Conservation (phyloP, 371 early-diverging fungal genomes). For the Mucor piriformis region DNA sequence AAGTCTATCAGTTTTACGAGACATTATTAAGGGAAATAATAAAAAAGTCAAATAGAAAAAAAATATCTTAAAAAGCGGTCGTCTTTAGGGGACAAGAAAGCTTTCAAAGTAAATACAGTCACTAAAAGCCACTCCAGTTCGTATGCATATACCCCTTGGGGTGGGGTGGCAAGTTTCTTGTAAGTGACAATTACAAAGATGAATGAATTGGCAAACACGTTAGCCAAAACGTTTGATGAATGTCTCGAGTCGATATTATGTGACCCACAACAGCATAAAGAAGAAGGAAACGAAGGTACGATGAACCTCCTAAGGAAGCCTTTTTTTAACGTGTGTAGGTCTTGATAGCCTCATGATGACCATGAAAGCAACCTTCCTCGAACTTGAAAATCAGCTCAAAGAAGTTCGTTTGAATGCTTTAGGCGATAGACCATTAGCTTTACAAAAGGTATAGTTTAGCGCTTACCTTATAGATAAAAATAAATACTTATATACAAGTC, state of each 20-base stretch:
- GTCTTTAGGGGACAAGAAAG: constrained; percentile 5
- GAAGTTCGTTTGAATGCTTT: constrained; percentile 35
- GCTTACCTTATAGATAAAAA: too few relatives aligned
- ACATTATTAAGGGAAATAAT: constrained; percentile 12
- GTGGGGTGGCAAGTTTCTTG: background rate
- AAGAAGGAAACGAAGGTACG: constrained; percentile 14
- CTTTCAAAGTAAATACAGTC: constrained; percentile 5
- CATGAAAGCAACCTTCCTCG: constrained; percentile 27
- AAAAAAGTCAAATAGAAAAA: constrained; percentile 11
- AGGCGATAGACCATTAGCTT: constrained; percentile 26
- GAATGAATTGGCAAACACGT: constrained; percentile 14
- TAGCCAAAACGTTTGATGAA: constrained; percentile 33
- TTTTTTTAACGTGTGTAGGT: background rate
- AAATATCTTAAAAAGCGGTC: constrained; percentile 7
- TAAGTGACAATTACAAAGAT: background rate
- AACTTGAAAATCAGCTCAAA: constrained; percentile 32
- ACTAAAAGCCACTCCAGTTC: constrained; percentile 24
- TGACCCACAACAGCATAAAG: constrained; percentile 27
- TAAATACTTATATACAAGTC: background rate
- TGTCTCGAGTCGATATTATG: constrained; percentile 36
- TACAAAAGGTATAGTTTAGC: constrained; percentile 31
- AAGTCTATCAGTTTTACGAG: constrained; percentile 34
- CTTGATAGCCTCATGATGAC: constrained; percentile 14
- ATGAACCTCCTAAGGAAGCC: background rate
- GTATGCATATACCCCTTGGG: background rate